phyloP scores from a whole-genome alignment of 2,329 filamentous ascomycete genomes.

The Hymenoscyphus albidus region DNA sequence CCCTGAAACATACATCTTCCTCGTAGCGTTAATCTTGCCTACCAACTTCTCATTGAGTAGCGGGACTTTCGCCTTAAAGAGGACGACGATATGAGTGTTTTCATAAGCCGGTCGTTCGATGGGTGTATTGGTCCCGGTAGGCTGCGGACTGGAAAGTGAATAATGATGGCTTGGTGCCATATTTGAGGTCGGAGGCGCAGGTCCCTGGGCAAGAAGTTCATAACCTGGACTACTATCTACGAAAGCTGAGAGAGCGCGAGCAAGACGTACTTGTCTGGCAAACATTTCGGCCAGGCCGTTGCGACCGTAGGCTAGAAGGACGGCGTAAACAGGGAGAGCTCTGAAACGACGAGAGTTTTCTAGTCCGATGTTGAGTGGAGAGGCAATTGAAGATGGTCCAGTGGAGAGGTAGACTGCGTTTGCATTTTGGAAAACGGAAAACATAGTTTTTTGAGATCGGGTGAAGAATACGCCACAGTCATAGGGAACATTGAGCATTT shows the following conservation, averaged over 20 bases:
- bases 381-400: conserved; percentile 54
- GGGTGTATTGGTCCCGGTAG: conserved; percentile 41
- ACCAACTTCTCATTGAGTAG: conserved; percentile 64
- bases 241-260: conserved; percentile 62
- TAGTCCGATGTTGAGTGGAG: conserved; percentile 79
- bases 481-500: conserved; percentile 92
- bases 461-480: conserved; percentile 90
- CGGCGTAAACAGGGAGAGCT: conserved; percentile 84
- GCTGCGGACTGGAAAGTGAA: conserved; percentile 1
- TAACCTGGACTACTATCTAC: conserved; percentile 60
- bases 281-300: conserved; percentile 67
- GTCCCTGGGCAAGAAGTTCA: conserved; percentile 58
- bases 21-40: conserved; percentile 65
- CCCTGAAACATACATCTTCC: conserved; percentile 77
- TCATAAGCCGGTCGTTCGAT: conserved; percentile 11
- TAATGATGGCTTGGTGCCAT: not conserved
- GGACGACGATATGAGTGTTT: conserved; percentile 56
- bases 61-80: conserved; percentile 70
- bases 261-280: conserved; percentile 66
- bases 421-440: conserved; percentile 72
- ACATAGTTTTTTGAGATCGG: conserved; percentile 54
- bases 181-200: conserved; percentile 27
- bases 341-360: conserved; percentile 91
- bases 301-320: conserved; percentile 69
- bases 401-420: conserved; percentile 75